phyloP scores from a whole-genome alignment of 192 early-diverging fungal genomes.

The Podila minutissima region DNA sequence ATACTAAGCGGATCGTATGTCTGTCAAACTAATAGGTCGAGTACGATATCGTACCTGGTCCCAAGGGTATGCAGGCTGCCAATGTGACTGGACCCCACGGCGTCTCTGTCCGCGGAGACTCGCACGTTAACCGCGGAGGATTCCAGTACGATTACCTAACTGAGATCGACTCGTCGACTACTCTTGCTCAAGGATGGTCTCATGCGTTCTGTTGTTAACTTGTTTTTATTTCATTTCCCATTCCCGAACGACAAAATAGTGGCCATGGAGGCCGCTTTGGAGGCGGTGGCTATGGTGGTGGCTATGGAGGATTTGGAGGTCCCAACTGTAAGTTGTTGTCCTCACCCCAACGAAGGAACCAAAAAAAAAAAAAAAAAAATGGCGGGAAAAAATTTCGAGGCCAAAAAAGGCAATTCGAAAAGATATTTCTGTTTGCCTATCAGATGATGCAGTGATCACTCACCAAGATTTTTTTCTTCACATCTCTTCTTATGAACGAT shows the following conservation, averaged over 20 bases:
- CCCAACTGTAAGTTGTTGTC: conserved; percentile 29
- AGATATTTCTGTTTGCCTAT: neutral
- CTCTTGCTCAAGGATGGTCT: neutral
- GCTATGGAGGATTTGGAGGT: conserved; percentile 45
- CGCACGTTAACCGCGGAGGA: conserved; percentile 53
- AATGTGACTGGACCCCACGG: conserved; percentile 83
- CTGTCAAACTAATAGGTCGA: conserved; percentile 61
- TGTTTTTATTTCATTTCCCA: neutral
- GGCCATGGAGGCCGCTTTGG: conserved; percentile 30
- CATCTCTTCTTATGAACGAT: neutral
- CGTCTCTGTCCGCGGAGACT: conserved; percentile 80
- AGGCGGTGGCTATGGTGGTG: conserved; percentile 29
- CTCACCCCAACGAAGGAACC: neutral
- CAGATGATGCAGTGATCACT: neutral
- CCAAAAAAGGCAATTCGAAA: conserved; percentile 5
- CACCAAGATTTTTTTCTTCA: neutral
- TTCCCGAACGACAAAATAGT: neutral
- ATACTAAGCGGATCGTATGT: no score
- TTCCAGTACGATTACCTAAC: conserved; percentile 18
- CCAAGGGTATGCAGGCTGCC: conserved; percentile 86
- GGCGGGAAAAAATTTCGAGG: conserved; percentile 19
- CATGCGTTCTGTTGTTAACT: neutral
- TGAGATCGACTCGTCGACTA: neutral
- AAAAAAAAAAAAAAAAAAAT: conserved; percentile 5
- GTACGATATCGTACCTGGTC: conserved; percentile 73